Percentiles rank a stretch among this genome's conserved stretches.
Conservation (phyloP, 2,329 filamentous ascomycete genomes). For the Pseudogymnoascus sp. region DNA sequence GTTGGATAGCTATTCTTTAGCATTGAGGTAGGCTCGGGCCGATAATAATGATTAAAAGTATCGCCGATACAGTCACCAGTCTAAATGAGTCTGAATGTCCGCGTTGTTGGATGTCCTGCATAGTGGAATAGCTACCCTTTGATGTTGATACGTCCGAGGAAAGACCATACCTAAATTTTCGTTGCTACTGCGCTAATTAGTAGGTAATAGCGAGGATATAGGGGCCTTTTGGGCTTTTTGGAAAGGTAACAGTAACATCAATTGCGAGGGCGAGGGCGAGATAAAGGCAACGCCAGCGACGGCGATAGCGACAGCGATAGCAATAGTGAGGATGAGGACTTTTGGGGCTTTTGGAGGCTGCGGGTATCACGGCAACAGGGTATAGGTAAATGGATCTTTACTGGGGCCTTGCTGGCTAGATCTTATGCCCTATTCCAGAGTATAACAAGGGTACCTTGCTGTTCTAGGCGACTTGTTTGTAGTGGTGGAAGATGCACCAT, state of each 20-base stretch:
- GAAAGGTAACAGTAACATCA: neutral
- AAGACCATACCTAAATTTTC: neutral
- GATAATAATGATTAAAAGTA: neutral
- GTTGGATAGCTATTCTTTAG: neutral
- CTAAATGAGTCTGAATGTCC: neutral
- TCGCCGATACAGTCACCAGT: neutral
- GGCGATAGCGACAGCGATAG: neutral
- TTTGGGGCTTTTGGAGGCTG: neutral
- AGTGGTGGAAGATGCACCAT: neutral
- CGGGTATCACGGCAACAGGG: neutral
- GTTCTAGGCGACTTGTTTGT: neutral
- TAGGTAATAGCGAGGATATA: neutral
- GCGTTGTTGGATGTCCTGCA: neutral
- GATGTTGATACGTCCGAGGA: neutral
- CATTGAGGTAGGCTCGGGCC: neutral
- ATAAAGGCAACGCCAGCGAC: neutral
- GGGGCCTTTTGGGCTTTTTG: neutral
- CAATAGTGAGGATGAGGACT: neutral
- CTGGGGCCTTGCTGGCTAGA: neutral
- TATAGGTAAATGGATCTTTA: neutral
- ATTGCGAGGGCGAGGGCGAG: neutral
- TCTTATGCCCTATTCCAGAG: neutral
- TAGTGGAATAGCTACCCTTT: neutral
- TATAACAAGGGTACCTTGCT: neutral
- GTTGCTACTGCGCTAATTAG: neutral